Evolutionary conservation across 345 rosid species (phyloP), one percentile per base, ranked within the genome.

Genomic region (Populus deltoides): DNA sequence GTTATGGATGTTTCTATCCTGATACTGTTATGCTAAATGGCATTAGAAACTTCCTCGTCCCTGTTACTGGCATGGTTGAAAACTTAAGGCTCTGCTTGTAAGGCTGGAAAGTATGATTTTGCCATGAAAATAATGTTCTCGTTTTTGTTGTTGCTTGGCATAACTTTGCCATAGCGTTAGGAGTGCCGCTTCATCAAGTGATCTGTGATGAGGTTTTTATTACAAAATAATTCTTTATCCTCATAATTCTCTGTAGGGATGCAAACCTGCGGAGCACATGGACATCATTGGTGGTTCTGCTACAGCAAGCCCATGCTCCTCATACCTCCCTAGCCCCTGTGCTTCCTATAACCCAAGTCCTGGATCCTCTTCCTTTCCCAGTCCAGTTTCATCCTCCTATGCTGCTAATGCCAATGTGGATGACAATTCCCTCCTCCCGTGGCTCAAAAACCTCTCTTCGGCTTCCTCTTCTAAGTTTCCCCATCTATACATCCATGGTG

Each of bases 401-500:
- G 84, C 89, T 70, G 75, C 85, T 11, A 74, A 78, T 71, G 87
- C 90, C 73, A 87, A 87, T 82, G 85, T 87, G 68, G 94, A 97
- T 75, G 85, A 90, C 33, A 92, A 85, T 79, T 92, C 91, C 72
- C 94, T 94, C 2, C 87, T 97, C 38, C 99, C 98, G 7, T 94
- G 99, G 98, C 92, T 94, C 13, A 97, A 91, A 88, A 91, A 92
- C 75, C 90, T 97, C 51, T 94, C 99, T 18, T 91, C 99, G 13
- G 88, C 97, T 22, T 57, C 63, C 73, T 93, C 98, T 10, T 90
- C 98, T 17, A 90, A 86, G 83, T 77, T 81, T 51, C 90, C 98
- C 76, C 90, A 90, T 73, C 90, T 89, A 66, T 90, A 89, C 83
- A 83, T 90, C 77, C 90, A 89, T 13, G 89, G 91, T 31, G 97